Evolutionary conservation across 768 basidiomycete species (phyloP), one percentile per base, ranked within the genome.

Genomic region (Macrolepiota fuliginosa): DNA sequence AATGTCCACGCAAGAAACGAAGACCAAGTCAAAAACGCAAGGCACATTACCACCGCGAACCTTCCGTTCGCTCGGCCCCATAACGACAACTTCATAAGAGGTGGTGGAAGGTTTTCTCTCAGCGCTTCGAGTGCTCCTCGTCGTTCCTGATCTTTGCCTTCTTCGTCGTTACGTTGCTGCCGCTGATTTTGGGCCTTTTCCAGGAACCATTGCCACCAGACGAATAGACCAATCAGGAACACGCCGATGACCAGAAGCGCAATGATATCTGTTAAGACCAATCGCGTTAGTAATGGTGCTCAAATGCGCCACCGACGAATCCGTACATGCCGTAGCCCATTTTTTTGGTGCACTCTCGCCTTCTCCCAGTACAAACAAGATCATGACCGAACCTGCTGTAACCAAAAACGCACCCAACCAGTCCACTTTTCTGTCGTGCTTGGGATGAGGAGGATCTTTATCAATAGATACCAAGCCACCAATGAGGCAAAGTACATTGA

Each of bases 341-440:
- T 83, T 79, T 3, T 84, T 51, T 0, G 82, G 77, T 0, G 86
- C 89, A 12, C 79, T 69, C 17, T 82, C 79, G 5, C 85, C 90
- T 64, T 90, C 83, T 52, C 87, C 84, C 3, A 95, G 80, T 0
- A 87, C 86, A 66, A 92, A 94, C 7, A 88, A 79, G 63, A 94
- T 78, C 0, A 94, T 73, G 1, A 89, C 82, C 35, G 94, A 74
- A 0, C 89, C 91, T 0, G 76, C 70, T 0, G 90, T 91, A 13
- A 77, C 72, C 15, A 94, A 71, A 15, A 80, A 71, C 0, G 88
- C 89, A 2, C 93, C 93, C 19, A 90, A 71, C 90, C 91, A 93
- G 62, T 95, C 93, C 0, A 94, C 79, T 0, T 86, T 77, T 25
- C 76, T 70, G 59, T 82, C 81, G 0, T 49, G 54, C 56, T 79